phyloP scores from a whole-genome alignment of 2,329 filamentous ascomycete genomes.

The Lasiodiplodia sp. region DNA sequence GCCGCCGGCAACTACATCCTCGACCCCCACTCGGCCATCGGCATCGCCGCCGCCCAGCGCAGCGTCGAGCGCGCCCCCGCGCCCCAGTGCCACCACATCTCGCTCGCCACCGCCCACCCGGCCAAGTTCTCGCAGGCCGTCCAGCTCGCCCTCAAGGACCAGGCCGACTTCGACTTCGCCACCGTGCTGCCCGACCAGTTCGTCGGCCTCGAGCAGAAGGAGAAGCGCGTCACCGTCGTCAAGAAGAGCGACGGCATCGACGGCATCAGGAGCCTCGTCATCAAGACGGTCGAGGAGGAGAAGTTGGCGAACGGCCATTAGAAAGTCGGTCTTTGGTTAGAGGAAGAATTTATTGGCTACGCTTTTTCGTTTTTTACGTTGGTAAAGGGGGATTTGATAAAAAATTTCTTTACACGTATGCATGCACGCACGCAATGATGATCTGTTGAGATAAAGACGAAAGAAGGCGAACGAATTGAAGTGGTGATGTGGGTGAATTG shows the following conservation, averaged over 20 bases:
- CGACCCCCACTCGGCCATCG: conserved; percentile 92
- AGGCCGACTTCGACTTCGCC: conserved; percentile 77
- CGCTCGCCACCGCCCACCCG: conserved; percentile 91
- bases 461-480: not conserved
- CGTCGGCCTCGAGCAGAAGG: conserved; percentile 76
- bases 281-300: conserved; percentile 69
- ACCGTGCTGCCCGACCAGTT: conserved; percentile 85
- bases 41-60: conserved; percentile 76
- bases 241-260: conserved; percentile 72
- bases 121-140: conserved; percentile 93
- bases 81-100: conserved; percentile 69
- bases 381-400: too few relatives aligned
- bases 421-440: not conserved
- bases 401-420: not conserved
- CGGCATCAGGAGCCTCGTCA: conserved; percentile 77
- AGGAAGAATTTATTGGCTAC: not conserved
- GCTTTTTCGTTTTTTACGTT: not conserved
- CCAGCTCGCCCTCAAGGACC: conserved; percentile 74
- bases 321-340: not conserved
- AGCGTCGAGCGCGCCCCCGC: conserved; percentile 61
- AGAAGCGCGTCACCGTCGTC: conserved; percentile 75
- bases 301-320: conserved; percentile 6
- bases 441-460: not conserved
- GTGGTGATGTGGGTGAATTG: not conserved
- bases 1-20: conserved; percentile 72